Base-by-base conservation (phyloP, 2,329 filamentous ascomycete species). In the Colletotrichum camelliae region DNA sequence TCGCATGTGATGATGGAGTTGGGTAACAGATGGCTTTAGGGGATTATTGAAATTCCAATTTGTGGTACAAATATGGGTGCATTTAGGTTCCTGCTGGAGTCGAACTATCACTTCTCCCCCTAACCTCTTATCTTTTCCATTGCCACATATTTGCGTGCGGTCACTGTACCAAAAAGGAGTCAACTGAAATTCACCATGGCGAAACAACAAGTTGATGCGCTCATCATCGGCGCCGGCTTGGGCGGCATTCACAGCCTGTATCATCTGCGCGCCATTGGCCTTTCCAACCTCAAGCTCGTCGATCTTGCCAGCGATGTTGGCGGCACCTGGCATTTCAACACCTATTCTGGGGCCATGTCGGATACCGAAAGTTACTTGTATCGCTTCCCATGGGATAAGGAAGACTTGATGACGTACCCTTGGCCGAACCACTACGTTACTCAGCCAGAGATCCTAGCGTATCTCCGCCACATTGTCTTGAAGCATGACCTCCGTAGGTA, bases 301-400 rank as follows among this genome's bases (percentile, higher is more conserved):
- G 39, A 82, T 21, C 80, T 80, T 77, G 81, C 80, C 55, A 21
- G 67, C 16, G 69, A 77, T 24, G 55, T 79, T 15, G 79, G 78
- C 2, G 81, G 81, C 24, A 77, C 77, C 13, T 80, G 79, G 79
- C 67, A 76, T 21, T 78, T 78, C 35, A 79, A 80, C 48, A 55
- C 75, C 15, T 80, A 81, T 29, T 79, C 77, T 3, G 78, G 79
- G 7, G 21, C 52, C 52, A 57, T 27, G 52, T 24, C 21, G 6
- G 52, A 57, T 29, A 57, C 52, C 5, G 33, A 74, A 13, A 60
- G 52, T 39, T 69, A 69, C 24, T 39, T 70, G 21, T 74, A 74
- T 60, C 57, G 71, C 5, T 74, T 55, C 24, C 62, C 71, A 8
- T 74, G 65, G 65, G 71, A 74, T 33, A 64, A 62, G 65, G 66